Evolutionary conservation across 805 yeast genomes (phyloP), one percentile per base, ranked within the genome.

Genomic region (Starmerella gropengiesseri): DNA sequence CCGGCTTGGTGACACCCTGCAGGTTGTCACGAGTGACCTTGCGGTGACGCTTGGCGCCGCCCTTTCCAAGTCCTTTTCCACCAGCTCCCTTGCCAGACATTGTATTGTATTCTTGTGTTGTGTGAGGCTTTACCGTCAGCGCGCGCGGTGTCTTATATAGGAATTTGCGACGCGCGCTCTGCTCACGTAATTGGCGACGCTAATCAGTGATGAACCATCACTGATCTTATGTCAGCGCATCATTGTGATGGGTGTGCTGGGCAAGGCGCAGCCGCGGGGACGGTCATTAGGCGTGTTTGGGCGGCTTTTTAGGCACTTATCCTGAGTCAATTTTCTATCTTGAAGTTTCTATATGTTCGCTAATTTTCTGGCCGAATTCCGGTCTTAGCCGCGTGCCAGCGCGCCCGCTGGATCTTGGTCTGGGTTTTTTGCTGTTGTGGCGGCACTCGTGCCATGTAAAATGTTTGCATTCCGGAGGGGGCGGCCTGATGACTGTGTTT

Each of bases 51-150:
- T 89, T 89, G 63, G 98, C 98, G 75, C 98, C 98, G 74, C 96
- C 97, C 75, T 91, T 91, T 65, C 98, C 98, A 62, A 91, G 78
- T 74, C 98, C 98, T 83, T 91, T 91, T 66, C 97, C 98, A 67
- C 97, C 97, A 85, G 91, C 89, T 65, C 98, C 98, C 78, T 96
- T 87, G 69, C 97, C 95, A 68, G 95, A 85, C 95, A 86, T 86
- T 65, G 54, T 74, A 56, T 33, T 31, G 42, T 32, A 30, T 36
- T 38, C 28, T 13, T 17, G 31, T 14, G 30, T 29, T 16, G 41
- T n/a, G n/a, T n/a, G n/a, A n/a, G n/a, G n/a, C 11, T 21, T 20
- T 23, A 7, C 16, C n/a, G n/a, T 1, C 14, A 19, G 13, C 23
- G 37, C 13, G 32, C 29, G 26, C 35, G 34, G n/a, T 33, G 33